Evolutionary conservation across 2,329 filamentous ascomycete species (phyloP).

Genomic region (Ophiostoma populinum): DNA sequence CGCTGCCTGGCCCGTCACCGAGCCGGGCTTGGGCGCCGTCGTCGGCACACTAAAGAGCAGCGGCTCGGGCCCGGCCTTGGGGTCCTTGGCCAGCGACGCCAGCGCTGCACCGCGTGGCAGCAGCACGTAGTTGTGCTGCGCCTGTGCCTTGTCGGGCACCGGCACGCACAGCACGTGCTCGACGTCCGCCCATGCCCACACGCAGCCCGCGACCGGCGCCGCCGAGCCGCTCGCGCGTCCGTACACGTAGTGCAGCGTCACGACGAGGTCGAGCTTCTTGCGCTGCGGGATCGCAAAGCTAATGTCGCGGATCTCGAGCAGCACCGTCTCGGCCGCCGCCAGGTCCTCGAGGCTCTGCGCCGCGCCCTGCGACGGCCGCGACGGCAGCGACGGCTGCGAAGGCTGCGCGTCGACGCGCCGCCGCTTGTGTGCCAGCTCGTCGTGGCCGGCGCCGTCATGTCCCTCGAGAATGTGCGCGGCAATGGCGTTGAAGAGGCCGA

Average conservation of each 20-base stretch:
- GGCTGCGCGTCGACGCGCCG: slow-evolving; percentile 27
- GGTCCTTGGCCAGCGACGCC: slow-evolving; percentile 16
- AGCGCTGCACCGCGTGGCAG: slow-evolving; percentile 39
- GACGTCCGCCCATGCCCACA: slow-evolving; percentile 44
- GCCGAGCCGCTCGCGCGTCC: slow-evolving; percentile 34
- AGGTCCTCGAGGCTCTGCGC: slow-evolving; percentile 10
- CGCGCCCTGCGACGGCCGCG: too few relatives aligned
- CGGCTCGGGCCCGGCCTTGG: slow-evolving; percentile 31
- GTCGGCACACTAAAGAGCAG: slow-evolving; percentile 47
- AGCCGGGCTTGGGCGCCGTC: slow-evolving; percentile 41
- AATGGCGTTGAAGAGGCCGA: slow-evolving; percentile 40
- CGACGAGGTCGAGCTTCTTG: slow-evolving; percentile 50
- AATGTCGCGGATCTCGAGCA: slow-evolving; percentile 47
- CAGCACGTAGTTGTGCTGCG: slow-evolving; percentile 48
- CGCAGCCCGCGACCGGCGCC: slow-evolving; percentile 33
- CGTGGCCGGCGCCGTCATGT: slow-evolving; percentile 16
- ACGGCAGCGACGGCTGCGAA: slow-evolving; percentile 5
- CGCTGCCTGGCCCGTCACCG: slow-evolving; percentile 33
- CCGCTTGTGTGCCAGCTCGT: slow-evolving; percentile 29
- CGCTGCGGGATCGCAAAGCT: slow-evolving; percentile 49
- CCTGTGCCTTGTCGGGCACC: slow-evolving; percentile 46
- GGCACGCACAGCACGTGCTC: slow-evolving; percentile 47
- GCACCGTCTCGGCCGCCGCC: slow-evolving; percentile 27
- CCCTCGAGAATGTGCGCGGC: slow-evolving; percentile 31
- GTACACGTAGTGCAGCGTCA: slow-evolving; percentile 42